Evolutionary conservation across 352 stramenopile genomes (phyloP).

Genomic region (Phytopythium montanum): DNA sequence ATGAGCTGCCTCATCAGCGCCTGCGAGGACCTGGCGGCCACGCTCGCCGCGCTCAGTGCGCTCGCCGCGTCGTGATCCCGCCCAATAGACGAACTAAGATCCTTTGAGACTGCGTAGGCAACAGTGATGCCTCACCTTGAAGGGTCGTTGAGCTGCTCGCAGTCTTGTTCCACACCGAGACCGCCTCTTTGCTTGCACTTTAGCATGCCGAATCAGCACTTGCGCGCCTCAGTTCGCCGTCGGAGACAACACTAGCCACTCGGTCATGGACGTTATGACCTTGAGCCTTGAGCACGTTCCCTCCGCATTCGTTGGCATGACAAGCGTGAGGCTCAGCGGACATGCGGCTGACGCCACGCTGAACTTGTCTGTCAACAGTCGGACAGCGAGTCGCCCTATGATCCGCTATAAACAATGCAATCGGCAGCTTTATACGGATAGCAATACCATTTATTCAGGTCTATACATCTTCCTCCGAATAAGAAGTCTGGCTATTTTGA

Average conservation of each 20-base stretch:
- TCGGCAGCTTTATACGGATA: too few species aligned
- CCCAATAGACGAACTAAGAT: not conserved
- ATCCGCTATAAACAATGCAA: not conserved
- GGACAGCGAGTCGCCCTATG: not conserved
- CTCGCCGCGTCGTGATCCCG: slow-evolving; percentile 33
- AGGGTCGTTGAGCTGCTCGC: too few species aligned
- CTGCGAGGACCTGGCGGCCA: slow-evolving; percentile 46
- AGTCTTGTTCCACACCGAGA: not conserved
- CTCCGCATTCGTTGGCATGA: not conserved
- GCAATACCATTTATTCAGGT: too few species aligned
- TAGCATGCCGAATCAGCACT: not conserved
- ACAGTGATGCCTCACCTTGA: too few species aligned
- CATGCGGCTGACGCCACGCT: not conserved
- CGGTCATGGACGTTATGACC: too few species aligned
- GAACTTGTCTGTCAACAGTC: not conserved
- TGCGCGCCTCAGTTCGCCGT: not conserved
- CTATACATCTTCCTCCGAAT: not conserved
- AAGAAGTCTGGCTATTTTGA: not conserved
- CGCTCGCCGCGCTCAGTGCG: slow-evolving; percentile 45
- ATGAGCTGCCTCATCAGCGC: slow-evolving; percentile 65
- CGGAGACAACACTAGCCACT: not conserved
- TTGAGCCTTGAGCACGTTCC: not conserved
- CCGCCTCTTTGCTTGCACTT: not conserved
- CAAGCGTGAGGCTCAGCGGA: not conserved
- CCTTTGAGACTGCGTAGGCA: not conserved